Percentiles rank a stretch among this genome's conserved stretches.
These are phyloP conservation scores for Flaveria floridana DNA, from an alignment of 140 eudicot species.

Conservation along the genomic window DNA sequence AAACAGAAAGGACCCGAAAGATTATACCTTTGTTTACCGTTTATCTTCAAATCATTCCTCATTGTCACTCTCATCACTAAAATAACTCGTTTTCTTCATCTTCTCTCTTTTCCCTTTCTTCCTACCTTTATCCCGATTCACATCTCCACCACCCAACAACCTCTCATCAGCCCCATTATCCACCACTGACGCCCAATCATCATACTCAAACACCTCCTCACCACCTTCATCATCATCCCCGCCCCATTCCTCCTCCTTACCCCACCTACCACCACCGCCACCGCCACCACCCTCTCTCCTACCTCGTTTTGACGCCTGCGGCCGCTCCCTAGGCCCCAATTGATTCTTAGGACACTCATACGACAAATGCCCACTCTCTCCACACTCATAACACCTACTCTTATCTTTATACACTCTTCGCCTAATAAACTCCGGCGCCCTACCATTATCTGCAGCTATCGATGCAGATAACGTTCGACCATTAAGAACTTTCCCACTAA, in stretches of 20 bases:
- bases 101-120: slow-evolving; percentile 50
- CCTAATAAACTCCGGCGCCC: slow-evolving; percentile 80
- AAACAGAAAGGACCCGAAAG: not conserved
- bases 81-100: slow-evolving; percentile 55
- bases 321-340: slow-evolving; percentile 73
- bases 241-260: slow-evolving; percentile 35
- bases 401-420: slow-evolving; percentile 72
- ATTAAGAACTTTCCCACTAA: slow-evolving; percentile 62
- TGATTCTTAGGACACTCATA: slow-evolving; percentile 87
- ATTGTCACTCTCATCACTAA: slow-evolving; percentile 87
- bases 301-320: slow-evolving; percentile 51
- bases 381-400: slow-evolving; percentile 93
- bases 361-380: slow-evolving; percentile 89
- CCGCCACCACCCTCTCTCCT: slow-evolving; percentile 46
- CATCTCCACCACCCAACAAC: slow-evolving; percentile 52
- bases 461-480: slow-evolving; percentile 63
- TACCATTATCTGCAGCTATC: slow-evolving; percentile 87
- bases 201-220: slow-evolving; percentile 57
- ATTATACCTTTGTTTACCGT: slow-evolving; percentile 11
- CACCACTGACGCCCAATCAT: slow-evolving; percentile 95
- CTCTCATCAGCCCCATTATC: slow-evolving; percentile 78
- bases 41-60: slow-evolving; percentile 47
- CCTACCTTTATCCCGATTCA: slow-evolving; percentile 22
- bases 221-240: slow-evolving; percentile 46
- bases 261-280: slow-evolving; percentile 8